phyloP scores from a whole-genome alignment of 768 basidiomycete species.

The Termitomyces sp. region DNA sequence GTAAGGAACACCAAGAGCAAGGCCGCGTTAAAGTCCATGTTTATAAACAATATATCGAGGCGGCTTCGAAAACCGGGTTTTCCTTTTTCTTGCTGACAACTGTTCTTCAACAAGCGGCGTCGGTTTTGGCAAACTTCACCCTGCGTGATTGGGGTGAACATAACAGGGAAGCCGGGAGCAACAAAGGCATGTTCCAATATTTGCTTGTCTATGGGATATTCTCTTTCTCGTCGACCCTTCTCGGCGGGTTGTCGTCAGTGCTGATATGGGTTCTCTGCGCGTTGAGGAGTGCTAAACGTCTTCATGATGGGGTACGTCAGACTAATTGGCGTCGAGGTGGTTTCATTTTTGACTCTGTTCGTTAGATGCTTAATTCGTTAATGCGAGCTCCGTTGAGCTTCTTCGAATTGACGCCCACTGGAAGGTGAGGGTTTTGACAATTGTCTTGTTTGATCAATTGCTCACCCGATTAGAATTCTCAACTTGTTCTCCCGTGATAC shows the following conservation, averaged over 20 bases:
- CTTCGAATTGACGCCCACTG: constrained; percentile 86
- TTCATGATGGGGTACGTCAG: constrained; percentile 71
- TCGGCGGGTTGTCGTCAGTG: constrained; percentile 52
- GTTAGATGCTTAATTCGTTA: constrained; percentile 71
- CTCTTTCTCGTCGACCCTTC: constrained; percentile 49
- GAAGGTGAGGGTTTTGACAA: constrained; percentile 47
- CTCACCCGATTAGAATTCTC: constrained; percentile 50
- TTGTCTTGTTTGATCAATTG: not conserved
- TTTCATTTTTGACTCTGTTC: not conserved
- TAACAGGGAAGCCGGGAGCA: constrained; percentile 55
- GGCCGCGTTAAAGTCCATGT: constrained; percentile 76
- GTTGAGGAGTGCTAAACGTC: constrained; percentile 61
- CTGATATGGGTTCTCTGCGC: constrained; percentile 76
- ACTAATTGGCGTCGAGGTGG: not conserved
- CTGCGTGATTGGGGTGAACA: constrained; percentile 82
- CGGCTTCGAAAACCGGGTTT: constrained; percentile 74
- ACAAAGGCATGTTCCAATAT: constrained; percentile 52
- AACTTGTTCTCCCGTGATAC: constrained; percentile 91
- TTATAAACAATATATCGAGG: constrained; percentile 72
- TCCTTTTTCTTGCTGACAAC: constrained; percentile 52
- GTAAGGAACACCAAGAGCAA: constrained; percentile 71
- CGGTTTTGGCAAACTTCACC: constrained; percentile 56
- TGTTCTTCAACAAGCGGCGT: constrained; percentile 49
- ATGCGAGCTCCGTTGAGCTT: constrained; percentile 82
- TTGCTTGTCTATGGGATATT: constrained; percentile 64